These are phyloP conservation scores for Cerrena zonata DNA, from an alignment of 1,284 basidiomycete genomes.

Conservation along the genomic window DNA sequence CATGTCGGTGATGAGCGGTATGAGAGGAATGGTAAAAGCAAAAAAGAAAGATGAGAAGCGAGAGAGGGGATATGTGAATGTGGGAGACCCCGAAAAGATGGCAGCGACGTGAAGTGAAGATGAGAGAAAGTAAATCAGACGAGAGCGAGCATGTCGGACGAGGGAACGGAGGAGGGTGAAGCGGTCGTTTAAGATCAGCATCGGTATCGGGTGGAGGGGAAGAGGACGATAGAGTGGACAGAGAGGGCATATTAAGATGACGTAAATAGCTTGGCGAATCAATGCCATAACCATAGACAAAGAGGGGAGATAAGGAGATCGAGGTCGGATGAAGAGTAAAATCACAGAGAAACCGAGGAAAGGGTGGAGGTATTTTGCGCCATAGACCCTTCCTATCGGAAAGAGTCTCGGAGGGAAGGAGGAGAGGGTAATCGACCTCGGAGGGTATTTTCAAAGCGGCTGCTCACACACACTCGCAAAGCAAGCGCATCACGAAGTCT, in stretches of 20 bases:
- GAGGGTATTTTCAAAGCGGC: background rate
- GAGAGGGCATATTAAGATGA: too few species aligned
- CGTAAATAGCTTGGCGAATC: background rate
- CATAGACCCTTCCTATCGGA: background rate
- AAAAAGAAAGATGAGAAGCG: background rate
- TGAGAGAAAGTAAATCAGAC: background rate
- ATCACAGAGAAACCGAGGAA: background rate
- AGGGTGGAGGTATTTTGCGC: background rate
- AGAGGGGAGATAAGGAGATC: background rate
- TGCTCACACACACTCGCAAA: too few species aligned
- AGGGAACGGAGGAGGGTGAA: background rate
- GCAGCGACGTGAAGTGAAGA: background rate
- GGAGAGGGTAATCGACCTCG: background rate
- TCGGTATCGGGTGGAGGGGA: background rate
- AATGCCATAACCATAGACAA: background rate
- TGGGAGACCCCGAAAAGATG: background rate
- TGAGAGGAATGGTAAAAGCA: too few species aligned
- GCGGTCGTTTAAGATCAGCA: background rate
- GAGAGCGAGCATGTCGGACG: background rate
- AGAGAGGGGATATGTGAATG: background rate
- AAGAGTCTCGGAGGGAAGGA: background rate
- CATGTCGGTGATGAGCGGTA: too few species aligned
- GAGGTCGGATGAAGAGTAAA: background rate
- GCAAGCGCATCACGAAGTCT: constrained; percentile 19
- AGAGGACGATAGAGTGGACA: background rate